Evolutionary conservation across 768 basidiomycete species (phyloP).

Genomic region (Daedalea quercina): DNA sequence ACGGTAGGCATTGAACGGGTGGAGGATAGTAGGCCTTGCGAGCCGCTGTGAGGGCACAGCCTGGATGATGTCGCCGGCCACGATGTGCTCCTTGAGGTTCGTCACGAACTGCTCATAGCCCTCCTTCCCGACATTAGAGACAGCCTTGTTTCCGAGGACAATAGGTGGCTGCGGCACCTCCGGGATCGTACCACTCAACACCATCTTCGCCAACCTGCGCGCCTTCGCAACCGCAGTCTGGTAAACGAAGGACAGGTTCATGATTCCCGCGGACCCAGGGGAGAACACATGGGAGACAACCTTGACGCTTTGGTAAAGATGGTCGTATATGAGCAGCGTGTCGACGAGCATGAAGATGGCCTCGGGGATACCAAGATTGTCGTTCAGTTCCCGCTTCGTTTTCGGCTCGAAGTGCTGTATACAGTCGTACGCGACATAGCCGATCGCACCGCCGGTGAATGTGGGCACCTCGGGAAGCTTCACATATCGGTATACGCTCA

Average conservation of each 20-base stretch:
- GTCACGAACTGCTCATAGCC: slow-evolving; percentile 93
- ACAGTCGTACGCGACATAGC: slow-evolving; percentile 96
- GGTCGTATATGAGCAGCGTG: slow-evolving; percentile 93
- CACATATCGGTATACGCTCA: slow-evolving; percentile 82
- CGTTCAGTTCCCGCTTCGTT: slow-evolving; percentile 68
- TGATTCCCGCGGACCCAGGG: slow-evolving; percentile 58
- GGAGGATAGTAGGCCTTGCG: slow-evolving; percentile 75
- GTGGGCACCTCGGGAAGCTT: slow-evolving; percentile 89
- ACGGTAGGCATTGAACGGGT: slow-evolving; percentile 97
- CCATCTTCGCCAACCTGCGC: slow-evolving; percentile 67
- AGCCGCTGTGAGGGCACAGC: slow-evolving; percentile 95
- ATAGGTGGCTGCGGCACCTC: slow-evolving; percentile 65
- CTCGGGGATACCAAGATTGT: slow-evolving; percentile 86
- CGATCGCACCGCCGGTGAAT: slow-evolving; percentile 96
- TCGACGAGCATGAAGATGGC: slow-evolving; percentile 96
- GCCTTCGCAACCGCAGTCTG: slow-evolving; percentile 81
- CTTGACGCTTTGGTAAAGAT: slow-evolving; percentile 91
- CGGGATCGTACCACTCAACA: slow-evolving; percentile 45
- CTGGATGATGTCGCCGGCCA: slow-evolving; percentile 97
- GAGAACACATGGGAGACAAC: slow-evolving; percentile 94
- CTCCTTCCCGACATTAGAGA: slow-evolving; percentile 88
- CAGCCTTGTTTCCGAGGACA: slow-evolving; percentile 56
- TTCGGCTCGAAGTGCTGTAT: slow-evolving; percentile 96
- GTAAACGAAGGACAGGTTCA: slow-evolving; percentile 80
- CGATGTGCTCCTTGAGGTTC: slow-evolving; percentile 86